A percentile compares a stretch with the other conserved stretches of the same genome.
These are phyloP conservation scores for Artemisia tridentata DNA, from an alignment of 129 eudicot species.

Conservation along the genomic window DNA sequence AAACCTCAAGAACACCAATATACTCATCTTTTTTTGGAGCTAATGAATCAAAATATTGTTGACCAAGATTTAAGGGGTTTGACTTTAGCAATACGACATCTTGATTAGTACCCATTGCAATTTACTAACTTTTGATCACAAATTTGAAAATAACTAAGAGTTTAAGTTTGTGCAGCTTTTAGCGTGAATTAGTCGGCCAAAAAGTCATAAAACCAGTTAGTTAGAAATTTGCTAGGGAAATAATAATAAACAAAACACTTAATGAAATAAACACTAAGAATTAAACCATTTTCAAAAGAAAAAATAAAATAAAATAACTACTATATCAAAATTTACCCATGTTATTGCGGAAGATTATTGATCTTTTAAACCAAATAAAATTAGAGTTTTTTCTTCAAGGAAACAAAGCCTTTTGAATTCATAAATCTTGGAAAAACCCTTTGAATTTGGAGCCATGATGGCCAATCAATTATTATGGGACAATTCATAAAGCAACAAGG, in stretches of 20 bases:
- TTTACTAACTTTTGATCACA: slow-evolving; percentile 3
- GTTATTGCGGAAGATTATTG: neutral
- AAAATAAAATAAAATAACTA: neutral
- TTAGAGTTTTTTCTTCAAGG: neutral
- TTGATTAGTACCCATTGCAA: slow-evolving; percentile 19
- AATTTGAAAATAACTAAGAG: neutral
- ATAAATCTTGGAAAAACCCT: slow-evolving; percentile 11
- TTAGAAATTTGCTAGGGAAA: neutral
- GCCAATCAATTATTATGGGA: neutral
- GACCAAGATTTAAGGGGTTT: slow-evolving; percentile 27
- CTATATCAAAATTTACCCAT: slow-evolving; percentile 20
- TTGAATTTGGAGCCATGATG: neutral
- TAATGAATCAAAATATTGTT: slow-evolving; percentile 16
- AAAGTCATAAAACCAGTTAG: no score
- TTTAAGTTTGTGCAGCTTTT: no score
- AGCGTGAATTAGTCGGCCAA: no score
- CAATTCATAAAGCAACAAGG: slow-evolving; percentile 29
- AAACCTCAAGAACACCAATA: slow-evolving; percentile 47
- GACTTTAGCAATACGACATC: slow-evolving; percentile 26
- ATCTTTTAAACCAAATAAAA: neutral
- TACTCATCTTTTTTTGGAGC: slow-evolving; percentile 17
- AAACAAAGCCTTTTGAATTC: slow-evolving; percentile 8
- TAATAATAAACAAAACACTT: neutral
- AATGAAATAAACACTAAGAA: neutral
- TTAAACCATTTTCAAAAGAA: neutral